A percentile compares a stretch with the other conserved stretches of the same genome.
Conservation (phyloP, 768 basidiomycete species). For the Hemileccinum rubropunctum region DNA sequence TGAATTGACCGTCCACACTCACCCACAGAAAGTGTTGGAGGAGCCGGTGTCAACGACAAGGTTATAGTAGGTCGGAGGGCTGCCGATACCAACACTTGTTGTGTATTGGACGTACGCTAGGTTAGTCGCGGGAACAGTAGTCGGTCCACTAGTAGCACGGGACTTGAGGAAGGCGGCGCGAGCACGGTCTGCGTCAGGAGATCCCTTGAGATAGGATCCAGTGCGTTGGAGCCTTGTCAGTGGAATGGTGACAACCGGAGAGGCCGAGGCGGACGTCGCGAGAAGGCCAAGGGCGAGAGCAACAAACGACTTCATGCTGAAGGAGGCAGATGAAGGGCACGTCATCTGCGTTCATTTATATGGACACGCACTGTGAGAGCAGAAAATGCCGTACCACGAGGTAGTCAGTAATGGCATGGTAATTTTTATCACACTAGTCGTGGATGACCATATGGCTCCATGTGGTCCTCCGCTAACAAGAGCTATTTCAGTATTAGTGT, state of each 20-base stretch:
- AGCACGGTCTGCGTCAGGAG: constrained; percentile 10
- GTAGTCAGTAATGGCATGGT: too few species aligned
- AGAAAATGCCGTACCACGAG: background rate
- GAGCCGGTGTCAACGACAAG: constrained; percentile 29
- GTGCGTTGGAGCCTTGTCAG: constrained; percentile 3
- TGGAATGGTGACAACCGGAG: background rate
- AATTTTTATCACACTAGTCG: too few species aligned
- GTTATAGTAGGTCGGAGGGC: constrained; percentile 22
- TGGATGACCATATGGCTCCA: too few species aligned
- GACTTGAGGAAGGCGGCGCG: constrained; percentile 6
- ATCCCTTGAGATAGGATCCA: constrained; percentile 11
- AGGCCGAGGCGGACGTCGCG: constrained; percentile 4
- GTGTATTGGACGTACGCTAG: constrained; percentile 14
- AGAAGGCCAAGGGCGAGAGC: constrained; percentile 1
- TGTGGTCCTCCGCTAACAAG: too few species aligned
- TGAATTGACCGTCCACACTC: background rate
- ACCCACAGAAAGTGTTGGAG: constrained; percentile 26
- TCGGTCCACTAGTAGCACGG: background rate
- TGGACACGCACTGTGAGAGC: background rate
- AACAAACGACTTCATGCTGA: constrained; percentile 6
- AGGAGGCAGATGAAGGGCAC: background rate
- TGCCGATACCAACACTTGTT: constrained; percentile 22
- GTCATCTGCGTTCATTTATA: too few species aligned
- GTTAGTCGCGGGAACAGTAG: constrained; percentile 10
- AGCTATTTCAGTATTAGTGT: too few species aligned